phyloP scores from a whole-genome alignment of 805 yeast genomes.

The Schwanniomyces sp. region DNA sequence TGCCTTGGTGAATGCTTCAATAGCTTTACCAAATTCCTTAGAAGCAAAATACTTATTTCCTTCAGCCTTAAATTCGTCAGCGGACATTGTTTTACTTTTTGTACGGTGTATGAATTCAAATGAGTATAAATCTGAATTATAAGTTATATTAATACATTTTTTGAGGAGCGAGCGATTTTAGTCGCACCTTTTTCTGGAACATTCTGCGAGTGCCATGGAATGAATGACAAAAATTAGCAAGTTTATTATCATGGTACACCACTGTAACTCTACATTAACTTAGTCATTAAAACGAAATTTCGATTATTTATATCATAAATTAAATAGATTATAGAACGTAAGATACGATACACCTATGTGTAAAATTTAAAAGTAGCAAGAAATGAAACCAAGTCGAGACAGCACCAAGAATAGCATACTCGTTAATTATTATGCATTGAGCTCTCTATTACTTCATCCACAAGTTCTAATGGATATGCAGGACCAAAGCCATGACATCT shows the following conservation, averaged over 20 bases:
- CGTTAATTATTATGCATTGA: neutral
- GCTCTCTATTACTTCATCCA: slow-evolving; percentile 37
- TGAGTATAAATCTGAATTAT: neutral
- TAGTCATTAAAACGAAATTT: neutral
- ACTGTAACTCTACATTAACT: neutral
- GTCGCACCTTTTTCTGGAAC: neutral
- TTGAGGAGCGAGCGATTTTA: neutral
- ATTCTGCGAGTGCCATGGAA: neutral
- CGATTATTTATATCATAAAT: neutral
- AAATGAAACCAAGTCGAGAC: neutral
- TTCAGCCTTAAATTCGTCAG: slow-evolving; percentile 81
- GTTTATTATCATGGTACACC: too few species aligned
- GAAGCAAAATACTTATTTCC: slow-evolving; percentile 93
- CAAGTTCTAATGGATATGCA: slow-evolving; percentile 50
- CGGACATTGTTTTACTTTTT: slow-evolving; percentile 28
- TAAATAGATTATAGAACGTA: neutral
- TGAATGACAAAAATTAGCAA: too few species aligned
- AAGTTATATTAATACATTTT: neutral
- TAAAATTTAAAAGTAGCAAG: neutral
- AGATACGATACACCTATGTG: neutral
- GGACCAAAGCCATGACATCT: slow-evolving; percentile 81
- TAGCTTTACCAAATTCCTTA: slow-evolving; percentile 79
- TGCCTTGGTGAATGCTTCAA: slow-evolving; percentile 80
- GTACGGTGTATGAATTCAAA: neutral
- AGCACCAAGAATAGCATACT: neutral